Conservation (phyloP, 202 grass and related monocot species). For the Eragrostis tef region DNA sequence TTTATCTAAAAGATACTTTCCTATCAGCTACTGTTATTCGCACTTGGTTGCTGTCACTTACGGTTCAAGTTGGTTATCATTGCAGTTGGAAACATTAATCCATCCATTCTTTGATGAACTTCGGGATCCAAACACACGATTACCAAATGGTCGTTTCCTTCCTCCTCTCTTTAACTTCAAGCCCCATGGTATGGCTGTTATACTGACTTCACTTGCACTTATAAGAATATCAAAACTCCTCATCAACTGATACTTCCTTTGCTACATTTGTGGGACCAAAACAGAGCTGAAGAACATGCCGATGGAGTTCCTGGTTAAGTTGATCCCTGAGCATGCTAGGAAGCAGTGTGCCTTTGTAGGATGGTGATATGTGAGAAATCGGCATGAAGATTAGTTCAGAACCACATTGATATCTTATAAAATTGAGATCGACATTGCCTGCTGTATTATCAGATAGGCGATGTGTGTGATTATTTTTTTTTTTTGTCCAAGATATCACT, state of each 20-base stretch:
- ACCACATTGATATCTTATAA: slow-evolving; percentile 39
- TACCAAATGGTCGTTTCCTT: slow-evolving; percentile 81
- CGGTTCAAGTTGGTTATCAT: slow-evolving; percentile 18
- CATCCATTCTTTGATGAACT: slow-evolving; percentile 96
- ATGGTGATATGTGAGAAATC: slow-evolving; percentile 47
- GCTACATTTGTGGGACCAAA: slow-evolving; percentile 4
- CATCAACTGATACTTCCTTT: background rate
- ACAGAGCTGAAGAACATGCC: slow-evolving; percentile 67
- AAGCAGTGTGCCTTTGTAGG: slow-evolving; percentile 67
- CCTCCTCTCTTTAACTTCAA: slow-evolving; percentile 94
- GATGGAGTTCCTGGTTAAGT: slow-evolving; percentile 57
- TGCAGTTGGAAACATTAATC: slow-evolving; percentile 81
- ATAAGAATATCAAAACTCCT: slow-evolving; percentile 16
- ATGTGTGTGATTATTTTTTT: slow-evolving; percentile 54
- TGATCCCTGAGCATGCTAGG: slow-evolving; percentile 72
- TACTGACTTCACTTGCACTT: background rate
- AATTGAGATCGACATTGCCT: slow-evolving; percentile 29
- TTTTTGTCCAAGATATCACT: slow-evolving; percentile 27
- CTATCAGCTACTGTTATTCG: background rate
- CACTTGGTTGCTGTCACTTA: slow-evolving; percentile 29
- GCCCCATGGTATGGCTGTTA: slow-evolving; percentile 65
- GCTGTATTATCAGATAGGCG: slow-evolving; percentile 20
- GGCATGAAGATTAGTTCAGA: slow-evolving; percentile 51
- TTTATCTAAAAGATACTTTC: background rate
- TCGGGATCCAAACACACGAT: slow-evolving; percentile 71